Percentiles rank a stretch among this genome's conserved stretches.
phyloP scores from a whole-genome alignment of 2,329 filamentous ascomycete genomes.

The Macroventuria anomochaeta region DNA sequence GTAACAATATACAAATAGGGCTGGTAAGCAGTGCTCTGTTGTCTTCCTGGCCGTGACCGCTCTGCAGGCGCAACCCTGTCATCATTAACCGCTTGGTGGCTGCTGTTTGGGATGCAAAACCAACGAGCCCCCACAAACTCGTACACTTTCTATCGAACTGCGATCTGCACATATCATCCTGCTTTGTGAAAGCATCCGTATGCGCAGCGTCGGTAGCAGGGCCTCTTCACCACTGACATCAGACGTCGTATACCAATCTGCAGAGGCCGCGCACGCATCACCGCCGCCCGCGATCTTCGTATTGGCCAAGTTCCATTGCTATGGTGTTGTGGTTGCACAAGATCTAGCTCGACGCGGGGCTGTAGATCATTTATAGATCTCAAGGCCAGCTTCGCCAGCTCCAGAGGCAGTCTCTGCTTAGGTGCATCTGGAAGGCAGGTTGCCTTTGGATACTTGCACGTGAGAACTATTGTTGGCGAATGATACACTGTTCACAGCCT shows the following conservation, averaged over 20 bases:
- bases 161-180: not conserved
- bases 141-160: not conserved
- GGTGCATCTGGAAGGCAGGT: no score
- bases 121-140: not conserved
- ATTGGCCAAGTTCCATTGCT: constrained; percentile 6
- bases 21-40: constrained; percentile 8
- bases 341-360: not conserved
- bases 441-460: no score
- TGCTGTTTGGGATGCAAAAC: constrained; percentile 8
- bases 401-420: not conserved
- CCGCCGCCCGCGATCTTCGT: not conserved
- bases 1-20: not conserved
- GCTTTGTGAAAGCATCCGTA: not conserved
- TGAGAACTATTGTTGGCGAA: no score
- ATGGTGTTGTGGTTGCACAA: not conserved
- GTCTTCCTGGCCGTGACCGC: constrained; percentile 14
- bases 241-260: not conserved
- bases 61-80: constrained; percentile 11
- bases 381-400: not conserved
- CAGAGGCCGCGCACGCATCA: constrained; percentile 9
- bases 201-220: constrained; percentile 2
- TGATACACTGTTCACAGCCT: no score
- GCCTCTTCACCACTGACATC: constrained; percentile 3
- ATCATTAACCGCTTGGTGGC: constrained; percentile 16
- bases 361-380: not conserved